phyloP scores from a whole-genome alignment of 2,329 filamentous ascomycete genomes.

The Corinectria fuckeliana region DNA sequence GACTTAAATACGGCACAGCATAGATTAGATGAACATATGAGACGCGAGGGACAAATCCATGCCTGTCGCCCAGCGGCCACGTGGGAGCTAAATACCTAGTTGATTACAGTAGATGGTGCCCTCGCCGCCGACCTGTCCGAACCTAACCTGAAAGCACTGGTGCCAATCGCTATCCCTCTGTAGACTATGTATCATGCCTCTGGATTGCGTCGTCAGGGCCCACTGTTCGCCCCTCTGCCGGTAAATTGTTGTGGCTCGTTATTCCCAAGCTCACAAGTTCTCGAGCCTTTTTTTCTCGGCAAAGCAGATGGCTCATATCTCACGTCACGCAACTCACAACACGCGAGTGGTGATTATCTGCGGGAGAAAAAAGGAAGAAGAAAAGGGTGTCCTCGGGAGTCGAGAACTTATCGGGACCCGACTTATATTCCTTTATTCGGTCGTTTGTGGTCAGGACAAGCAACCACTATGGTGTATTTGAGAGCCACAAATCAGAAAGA shows the following conservation, averaged over 20 bases:
- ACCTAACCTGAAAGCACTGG: background rate
- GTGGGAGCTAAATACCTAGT: constrained; percentile 15
- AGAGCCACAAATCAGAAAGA: background rate
- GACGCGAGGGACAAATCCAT: background rate
- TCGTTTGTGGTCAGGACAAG: background rate
- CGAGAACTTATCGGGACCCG: background rate
- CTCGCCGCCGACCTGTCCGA: constrained; percentile 2
- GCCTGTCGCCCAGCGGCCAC: constrained; percentile 7
- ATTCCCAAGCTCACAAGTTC: background rate
- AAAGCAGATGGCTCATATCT: too few relatives aligned
- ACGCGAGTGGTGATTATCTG: background rate
- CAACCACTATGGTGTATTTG: background rate
- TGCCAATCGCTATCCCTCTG: constrained; percentile 24
- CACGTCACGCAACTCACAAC: constrained; percentile 2
- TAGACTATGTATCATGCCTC: constrained; percentile 16
- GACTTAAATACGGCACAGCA: background rate
- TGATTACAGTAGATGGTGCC: background rate
- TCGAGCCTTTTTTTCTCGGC: background rate
- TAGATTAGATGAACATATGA: background rate
- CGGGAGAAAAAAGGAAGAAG: too few relatives aligned
- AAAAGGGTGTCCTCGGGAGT: background rate
- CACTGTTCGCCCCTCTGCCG: too few relatives aligned
- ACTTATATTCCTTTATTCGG: background rate
- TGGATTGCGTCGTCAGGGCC: constrained; percentile 22
- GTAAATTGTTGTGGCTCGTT: background rate